A percentile compares a stretch with the other conserved stretches of the same genome.
These are phyloP conservation scores for Coniochaeta hoffmannii DNA, from an alignment of 2,329 filamentous ascomycete species.

Conservation along the genomic window DNA sequence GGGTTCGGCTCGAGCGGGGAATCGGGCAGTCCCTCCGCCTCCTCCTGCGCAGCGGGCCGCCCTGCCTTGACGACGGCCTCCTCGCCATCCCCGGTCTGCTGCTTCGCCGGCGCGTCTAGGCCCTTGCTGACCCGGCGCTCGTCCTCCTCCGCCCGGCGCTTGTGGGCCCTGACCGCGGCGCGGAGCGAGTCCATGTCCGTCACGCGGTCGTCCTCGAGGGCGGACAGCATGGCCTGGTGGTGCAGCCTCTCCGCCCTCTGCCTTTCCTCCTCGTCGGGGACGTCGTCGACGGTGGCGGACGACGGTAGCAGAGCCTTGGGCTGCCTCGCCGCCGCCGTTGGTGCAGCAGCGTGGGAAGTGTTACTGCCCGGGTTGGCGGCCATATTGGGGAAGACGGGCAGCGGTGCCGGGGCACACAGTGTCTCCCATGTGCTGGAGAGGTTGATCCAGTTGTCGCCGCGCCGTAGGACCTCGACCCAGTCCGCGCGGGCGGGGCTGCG, in stretches of 20 bases:
- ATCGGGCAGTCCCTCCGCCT: slow-evolving; percentile 9
- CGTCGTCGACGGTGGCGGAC: slow-evolving; percentile 21
- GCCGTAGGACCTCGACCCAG: slow-evolving; percentile 69
- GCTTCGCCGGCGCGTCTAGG: background rate
- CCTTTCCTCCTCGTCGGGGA: slow-evolving; percentile 24
- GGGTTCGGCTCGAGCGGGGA: background rate
- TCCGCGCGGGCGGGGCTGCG: slow-evolving; percentile 67
- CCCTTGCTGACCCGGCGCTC: slow-evolving; percentile 14
- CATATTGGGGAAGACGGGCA: slow-evolving; percentile 27
- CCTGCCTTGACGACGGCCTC: too few species aligned
- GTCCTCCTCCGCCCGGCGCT: slow-evolving; percentile 51
- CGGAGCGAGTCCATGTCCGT: slow-evolving; percentile 60
- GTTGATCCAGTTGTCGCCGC: slow-evolving; percentile 61
- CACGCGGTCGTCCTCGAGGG: slow-evolving; percentile 59
- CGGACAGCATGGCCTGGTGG: slow-evolving; percentile 59
- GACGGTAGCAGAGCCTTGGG: slow-evolving; percentile 26
- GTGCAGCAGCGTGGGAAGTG: slow-evolving; percentile 3
- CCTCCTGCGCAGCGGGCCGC: slow-evolving; percentile 5
- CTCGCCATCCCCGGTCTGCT: too few species aligned
- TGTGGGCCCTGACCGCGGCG: slow-evolving; percentile 53
- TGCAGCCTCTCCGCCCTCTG: slow-evolving; percentile 52
- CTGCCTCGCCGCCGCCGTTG: slow-evolving; percentile 3
- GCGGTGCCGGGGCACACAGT: slow-evolving; percentile 55
- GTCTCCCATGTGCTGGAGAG: slow-evolving; percentile 61
- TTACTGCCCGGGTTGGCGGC: slow-evolving; percentile 3